Evolutionary conservation across 1,284 basidiomycete genomes (phyloP).

Genomic region (Somion occarium): DNA sequence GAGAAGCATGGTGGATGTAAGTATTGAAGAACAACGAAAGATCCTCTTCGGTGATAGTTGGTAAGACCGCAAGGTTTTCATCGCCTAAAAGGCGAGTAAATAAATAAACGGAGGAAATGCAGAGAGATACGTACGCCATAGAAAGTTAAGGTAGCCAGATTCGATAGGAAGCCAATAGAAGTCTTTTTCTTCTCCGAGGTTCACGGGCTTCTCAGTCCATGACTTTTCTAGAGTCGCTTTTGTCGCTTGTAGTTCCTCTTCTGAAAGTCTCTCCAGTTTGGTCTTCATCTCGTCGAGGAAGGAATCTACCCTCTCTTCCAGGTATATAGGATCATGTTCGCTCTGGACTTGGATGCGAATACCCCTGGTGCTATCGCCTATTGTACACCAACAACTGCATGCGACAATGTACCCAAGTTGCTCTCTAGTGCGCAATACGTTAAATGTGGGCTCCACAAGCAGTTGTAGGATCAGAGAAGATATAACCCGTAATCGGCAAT

Average conservation of each 20-base stretch:
- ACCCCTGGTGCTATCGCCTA: slow-evolving; percentile 68
- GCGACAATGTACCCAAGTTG: slow-evolving; percentile 93
- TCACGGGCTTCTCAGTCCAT: slow-evolving; percentile 73
- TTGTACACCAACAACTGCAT: slow-evolving; percentile 48
- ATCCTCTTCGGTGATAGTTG: slow-evolving; percentile 70
- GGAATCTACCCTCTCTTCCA: slow-evolving; percentile 86
- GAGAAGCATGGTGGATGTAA: slow-evolving; percentile 68
- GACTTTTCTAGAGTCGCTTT: slow-evolving; percentile 56
- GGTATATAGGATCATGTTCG: slow-evolving; percentile 78
- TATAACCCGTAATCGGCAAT: slow-evolving; percentile 54
- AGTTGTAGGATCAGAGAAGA: slow-evolving; percentile 71
- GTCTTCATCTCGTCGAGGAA: slow-evolving; percentile 73
- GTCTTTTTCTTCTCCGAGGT: slow-evolving; percentile 57
- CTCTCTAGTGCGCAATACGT: slow-evolving; percentile 91
- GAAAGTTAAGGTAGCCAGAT: slow-evolving; percentile 76
- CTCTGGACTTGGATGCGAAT: slow-evolving; percentile 90
- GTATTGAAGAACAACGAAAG: slow-evolving; percentile 72
- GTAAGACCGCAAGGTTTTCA: slow-evolving; percentile 63
- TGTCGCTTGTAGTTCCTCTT: slow-evolving; percentile 54
- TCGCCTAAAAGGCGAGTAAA: slow-evolving; percentile 38
- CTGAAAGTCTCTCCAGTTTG: slow-evolving; percentile 39
- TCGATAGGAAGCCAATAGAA: slow-evolving; percentile 70
- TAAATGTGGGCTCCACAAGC: slow-evolving; percentile 87
- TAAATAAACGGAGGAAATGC: slow-evolving; percentile 11
- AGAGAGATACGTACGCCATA: slow-evolving; percentile 42